Conservation (phyloP, 768 basidiomycete species). For the Mycena sanguinolenta region DNA sequence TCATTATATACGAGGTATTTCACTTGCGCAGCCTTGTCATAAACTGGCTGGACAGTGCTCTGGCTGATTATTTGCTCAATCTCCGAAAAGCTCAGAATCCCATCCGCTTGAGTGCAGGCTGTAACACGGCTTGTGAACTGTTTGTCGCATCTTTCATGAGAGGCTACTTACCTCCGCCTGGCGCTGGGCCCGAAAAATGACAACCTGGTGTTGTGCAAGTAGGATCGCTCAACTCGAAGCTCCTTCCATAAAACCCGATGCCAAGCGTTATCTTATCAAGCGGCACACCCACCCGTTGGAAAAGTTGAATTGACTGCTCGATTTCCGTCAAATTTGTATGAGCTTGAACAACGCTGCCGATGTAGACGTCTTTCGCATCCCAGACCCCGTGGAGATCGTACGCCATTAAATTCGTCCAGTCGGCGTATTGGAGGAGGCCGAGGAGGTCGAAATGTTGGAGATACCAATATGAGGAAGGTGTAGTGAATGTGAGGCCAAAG, state of each 20-base stretch:
- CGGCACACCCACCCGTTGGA: neutral
- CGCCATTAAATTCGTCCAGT: neutral
- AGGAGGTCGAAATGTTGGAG: conserved; percentile 1
- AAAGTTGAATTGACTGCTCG: neutral
- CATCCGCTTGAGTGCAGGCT: too few species aligned
- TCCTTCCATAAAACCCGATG: conserved; percentile 1
- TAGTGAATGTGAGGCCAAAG: neutral
- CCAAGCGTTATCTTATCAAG: neutral
- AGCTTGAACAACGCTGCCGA: neutral
- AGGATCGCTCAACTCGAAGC: neutral
- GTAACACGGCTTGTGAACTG: too few species aligned
- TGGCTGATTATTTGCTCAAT: too few species aligned
- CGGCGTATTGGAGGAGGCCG: neutral
- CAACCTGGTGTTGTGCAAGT: neutral
- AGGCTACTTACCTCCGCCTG: too few species aligned
- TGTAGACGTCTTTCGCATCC: conserved; percentile 2
- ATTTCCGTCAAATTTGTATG: conserved; percentile 5
- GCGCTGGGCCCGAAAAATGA: too few species aligned
- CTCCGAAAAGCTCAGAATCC: too few species aligned
- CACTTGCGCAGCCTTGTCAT: too few species aligned
- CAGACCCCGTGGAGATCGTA: conserved; percentile 3
- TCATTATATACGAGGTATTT: too few species aligned
- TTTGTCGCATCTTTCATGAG: too few species aligned
- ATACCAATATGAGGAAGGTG: conserved; percentile 2
- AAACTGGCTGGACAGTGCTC: too few species aligned